A percentile compares a stretch with the other conserved stretches of the same genome.
Conservation (phyloP, 805 yeast species). For the Starmerella riodocensis region DNA sequence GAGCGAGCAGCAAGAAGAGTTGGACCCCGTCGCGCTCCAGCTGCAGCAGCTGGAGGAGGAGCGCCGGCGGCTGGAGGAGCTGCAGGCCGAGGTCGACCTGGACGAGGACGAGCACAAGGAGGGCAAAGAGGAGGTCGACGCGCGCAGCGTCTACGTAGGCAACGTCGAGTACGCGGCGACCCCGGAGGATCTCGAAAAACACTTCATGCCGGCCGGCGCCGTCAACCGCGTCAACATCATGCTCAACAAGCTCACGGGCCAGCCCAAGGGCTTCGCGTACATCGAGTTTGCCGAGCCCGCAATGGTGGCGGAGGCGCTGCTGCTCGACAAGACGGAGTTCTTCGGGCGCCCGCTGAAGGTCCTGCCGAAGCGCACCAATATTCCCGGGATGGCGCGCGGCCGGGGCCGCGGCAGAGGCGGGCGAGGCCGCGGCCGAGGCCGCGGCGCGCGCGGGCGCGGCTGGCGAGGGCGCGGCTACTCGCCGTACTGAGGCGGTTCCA, state of each 20-base stretch:
- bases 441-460: slow-evolving; percentile 29
- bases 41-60: slow-evolving; percentile 42
- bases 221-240: slow-evolving; percentile 71
- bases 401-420: slow-evolving; percentile 34
- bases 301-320: slow-evolving; percentile 52
- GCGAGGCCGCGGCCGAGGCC: slow-evolving; percentile 30
- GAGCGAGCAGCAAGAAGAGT: not conserved
- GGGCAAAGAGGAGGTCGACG: slow-evolving; percentile 55
- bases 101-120: slow-evolving; percentile 33
- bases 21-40: slow-evolving; percentile 14
- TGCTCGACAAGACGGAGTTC: slow-evolving; percentile 50
- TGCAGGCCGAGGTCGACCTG: slow-evolving; percentile 38
- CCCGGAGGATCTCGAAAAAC: slow-evolving; percentile 66
- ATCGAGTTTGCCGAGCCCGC: slow-evolving; percentile 63
- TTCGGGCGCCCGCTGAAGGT: slow-evolving; percentile 63
- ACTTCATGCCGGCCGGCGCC: slow-evolving; percentile 55
- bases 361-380: slow-evolving; percentile 62
- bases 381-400: slow-evolving; percentile 55
- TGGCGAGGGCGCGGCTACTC: slow-evolving; percentile 29
- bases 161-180: slow-evolving; percentile 70
- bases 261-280: slow-evolving; percentile 79
- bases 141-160: slow-evolving; percentile 68
- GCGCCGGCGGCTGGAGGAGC: slow-evolving; percentile 45
- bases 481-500: slow-evolving; percentile 31
- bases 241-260: slow-evolving; percentile 52